Conservation (phyloP, 2,329 filamentous ascomycete genomes). For the Balansia obtecta region DNA sequence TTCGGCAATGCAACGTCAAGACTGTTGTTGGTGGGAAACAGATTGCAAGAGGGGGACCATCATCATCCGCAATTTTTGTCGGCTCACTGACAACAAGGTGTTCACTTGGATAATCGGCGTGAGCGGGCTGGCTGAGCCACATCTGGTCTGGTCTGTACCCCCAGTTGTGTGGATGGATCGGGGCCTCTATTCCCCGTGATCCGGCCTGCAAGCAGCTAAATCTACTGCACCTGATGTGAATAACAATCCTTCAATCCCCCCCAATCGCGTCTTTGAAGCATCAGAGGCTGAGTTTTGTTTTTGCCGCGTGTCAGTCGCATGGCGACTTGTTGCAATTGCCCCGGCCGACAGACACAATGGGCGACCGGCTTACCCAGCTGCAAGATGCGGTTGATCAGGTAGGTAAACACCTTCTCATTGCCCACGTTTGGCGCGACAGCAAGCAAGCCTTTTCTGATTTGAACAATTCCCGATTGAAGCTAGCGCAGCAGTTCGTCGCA, state of each 20-base stretch:
- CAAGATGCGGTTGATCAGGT: constrained; percentile 80
- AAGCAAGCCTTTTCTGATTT: not conserved
- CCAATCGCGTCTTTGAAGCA: not conserved
- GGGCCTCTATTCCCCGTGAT: constrained; percentile 19
- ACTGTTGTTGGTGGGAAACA: not conserved
- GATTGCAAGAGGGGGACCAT: not conserved
- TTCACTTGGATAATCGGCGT: constrained; percentile 18
- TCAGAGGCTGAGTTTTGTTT: not conserved
- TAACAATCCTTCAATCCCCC: no score
- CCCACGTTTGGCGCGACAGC: constrained; percentile 3
- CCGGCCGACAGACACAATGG: constrained; percentile 33
- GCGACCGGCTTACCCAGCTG: constrained; percentile 68
- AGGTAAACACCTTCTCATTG: constrained; percentile 34
- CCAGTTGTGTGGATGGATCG: constrained; percentile 9
- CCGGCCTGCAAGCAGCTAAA: not conserved
- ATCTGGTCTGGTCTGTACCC: constrained; percentile 1
- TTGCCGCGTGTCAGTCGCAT: not conserved
- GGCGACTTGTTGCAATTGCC: not conserved
- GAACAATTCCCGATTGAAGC: constrained; percentile 25
- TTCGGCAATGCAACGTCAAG: not conserved
- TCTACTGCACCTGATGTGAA: no score
- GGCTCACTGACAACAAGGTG: constrained; percentile 22
- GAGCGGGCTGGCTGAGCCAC: not conserved
- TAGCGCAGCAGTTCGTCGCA: constrained; percentile 57
- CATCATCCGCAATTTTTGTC: constrained; percentile 1